A percentile compares a stretch with the other conserved stretches of the same genome.
phyloP scores from a whole-genome alignment of 2,329 filamentous ascomycete species.

The Fusarium sp. region DNA sequence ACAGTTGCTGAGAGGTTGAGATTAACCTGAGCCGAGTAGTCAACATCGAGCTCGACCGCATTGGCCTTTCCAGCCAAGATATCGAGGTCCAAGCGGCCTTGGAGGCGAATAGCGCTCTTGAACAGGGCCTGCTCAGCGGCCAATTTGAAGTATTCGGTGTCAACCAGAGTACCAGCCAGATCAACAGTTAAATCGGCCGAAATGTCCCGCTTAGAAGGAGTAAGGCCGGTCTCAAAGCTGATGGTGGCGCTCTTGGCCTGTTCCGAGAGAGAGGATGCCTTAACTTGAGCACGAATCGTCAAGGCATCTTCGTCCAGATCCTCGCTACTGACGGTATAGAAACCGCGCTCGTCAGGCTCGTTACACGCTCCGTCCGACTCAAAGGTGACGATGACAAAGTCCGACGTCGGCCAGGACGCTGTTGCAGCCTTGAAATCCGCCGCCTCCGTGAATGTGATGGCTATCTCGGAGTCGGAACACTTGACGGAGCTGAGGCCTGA shows the following conservation, averaged over 20 bases:
- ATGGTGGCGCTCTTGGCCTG: background rate
- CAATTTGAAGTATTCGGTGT: background rate
- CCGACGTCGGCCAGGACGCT: background rate
- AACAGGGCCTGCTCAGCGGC: background rate
- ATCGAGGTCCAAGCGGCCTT: slow-evolving; percentile 1
- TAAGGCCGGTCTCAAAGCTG: background rate
- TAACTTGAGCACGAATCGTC: background rate
- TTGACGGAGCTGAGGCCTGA: background rate
- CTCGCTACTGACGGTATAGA: background rate
- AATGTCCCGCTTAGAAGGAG: background rate
- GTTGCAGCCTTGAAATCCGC: too few species aligned
- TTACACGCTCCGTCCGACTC: background rate
- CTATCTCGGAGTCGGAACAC: background rate
- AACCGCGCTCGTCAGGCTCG: slow-evolving; percentile 1
- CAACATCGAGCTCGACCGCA: background rate
- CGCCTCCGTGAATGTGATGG: too few species aligned
- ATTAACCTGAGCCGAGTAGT: background rate
- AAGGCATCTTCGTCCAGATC: background rate
- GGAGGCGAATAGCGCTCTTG: background rate
- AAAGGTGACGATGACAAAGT: slow-evolving; percentile 5
- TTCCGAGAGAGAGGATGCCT: background rate
- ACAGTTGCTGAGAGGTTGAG: slow-evolving; percentile 7
- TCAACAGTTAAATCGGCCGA: background rate
- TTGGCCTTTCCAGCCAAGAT: background rate
- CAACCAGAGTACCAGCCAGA: background rate